These are phyloP conservation scores for Leccinum broughii DNA, from an alignment of 768 basidiomycete genomes.

Conservation along the genomic window DNA sequence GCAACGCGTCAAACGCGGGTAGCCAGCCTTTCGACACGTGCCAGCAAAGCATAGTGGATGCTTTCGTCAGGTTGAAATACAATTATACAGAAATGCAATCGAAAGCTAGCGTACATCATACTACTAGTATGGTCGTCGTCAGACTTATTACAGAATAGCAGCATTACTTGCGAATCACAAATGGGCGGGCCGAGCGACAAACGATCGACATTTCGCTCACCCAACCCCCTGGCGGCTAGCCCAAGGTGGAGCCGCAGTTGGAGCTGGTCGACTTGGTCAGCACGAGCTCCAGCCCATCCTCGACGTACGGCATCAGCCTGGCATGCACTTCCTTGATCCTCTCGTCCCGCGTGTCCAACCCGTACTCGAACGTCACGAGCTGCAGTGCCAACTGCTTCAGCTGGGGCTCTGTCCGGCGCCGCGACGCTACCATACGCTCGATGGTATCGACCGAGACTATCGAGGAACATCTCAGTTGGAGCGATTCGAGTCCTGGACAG, in stretches of 20 bases:
- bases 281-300: constrained; percentile 23
- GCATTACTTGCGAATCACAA: too few species aligned
- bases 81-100: too few species aligned
- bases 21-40: too few species aligned
- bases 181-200: too few species aligned
- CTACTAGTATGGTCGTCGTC: too few species aligned
- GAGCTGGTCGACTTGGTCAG: constrained; percentile 25
- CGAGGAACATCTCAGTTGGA: constrained; percentile 29
- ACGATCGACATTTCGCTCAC: too few species aligned
- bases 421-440: constrained; percentile 27
- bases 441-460: constrained; percentile 25
- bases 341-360: constrained; percentile 29
- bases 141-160: too few species aligned
- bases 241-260: not conserved
- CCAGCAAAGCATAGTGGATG: too few species aligned
- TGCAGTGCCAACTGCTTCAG: constrained; percentile 27
- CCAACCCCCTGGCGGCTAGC: not conserved
- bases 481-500: constrained; percentile 27
- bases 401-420: constrained; percentile 9
- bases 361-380: constrained; percentile 31
- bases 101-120: too few species aligned
- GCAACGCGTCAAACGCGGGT: too few species aligned
- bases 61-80: too few species aligned
- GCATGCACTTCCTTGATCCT: constrained; percentile 23
- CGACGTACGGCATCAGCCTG: constrained; percentile 19